Evolutionary conservation across 257 asterid species (phyloP).

Genomic region (Rubia yunnanensis): DNA sequence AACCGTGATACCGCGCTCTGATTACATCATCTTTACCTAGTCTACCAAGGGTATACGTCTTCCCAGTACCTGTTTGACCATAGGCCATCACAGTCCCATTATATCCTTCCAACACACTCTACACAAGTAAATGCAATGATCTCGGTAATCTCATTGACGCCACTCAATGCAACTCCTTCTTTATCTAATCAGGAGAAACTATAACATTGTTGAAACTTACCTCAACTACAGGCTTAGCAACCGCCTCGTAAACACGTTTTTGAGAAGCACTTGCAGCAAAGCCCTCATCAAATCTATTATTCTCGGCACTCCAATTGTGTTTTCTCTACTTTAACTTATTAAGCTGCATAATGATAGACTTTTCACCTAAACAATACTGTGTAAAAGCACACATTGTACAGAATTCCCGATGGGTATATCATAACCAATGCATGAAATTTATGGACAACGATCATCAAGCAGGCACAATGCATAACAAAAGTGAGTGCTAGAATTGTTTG

Average conservation of each 20-base stretch:
- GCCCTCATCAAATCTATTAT: constrained; percentile 69
- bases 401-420: too few relatives aligned
- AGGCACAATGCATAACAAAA: neutral
- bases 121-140: constrained; percentile 25
- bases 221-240: constrained; percentile 94
- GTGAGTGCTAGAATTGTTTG: neutral
- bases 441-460: neutral
- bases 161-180: too few relatives aligned
- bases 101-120: constrained; percentile 88
- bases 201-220: constrained; percentile 21
- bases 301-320: constrained; percentile 83
- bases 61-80: constrained; percentile 95
- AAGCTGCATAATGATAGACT: constrained; percentile 41
- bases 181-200: neutral
- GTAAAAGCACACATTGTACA: neutral
- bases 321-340: constrained; percentile 68
- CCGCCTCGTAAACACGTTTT: constrained; percentile 80
- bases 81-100: constrained; percentile 91
- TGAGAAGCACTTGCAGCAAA: constrained; percentile 78
- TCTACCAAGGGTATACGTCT: constrained; percentile 79
- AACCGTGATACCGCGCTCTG: constrained; percentile 91
- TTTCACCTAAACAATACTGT: neutral
- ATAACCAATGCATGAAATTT: neutral
- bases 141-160: neutral
- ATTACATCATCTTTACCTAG: constrained; percentile 62